Evolutionary conservation across 2,329 filamentous ascomycete species (phyloP).

Genomic region (Dothideomycetes sp.): DNA sequence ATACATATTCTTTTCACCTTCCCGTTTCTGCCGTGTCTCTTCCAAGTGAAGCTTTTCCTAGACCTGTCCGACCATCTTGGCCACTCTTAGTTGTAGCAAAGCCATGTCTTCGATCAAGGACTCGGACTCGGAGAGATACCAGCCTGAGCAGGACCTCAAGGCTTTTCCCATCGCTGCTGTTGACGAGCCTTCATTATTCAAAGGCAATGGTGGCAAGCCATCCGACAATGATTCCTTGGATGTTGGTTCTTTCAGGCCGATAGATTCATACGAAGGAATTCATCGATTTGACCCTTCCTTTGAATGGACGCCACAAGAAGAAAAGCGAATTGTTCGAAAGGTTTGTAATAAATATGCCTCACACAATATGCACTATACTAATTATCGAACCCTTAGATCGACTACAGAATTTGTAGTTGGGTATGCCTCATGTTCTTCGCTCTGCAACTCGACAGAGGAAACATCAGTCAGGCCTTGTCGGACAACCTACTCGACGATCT

Average conservation of each 20-base stretch:
- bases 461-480: constrained; percentile 43
- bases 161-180: constrained; percentile 10
- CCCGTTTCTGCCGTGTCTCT: neutral
- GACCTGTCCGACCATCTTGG: too few relatives aligned
- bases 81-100: too few relatives aligned
- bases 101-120: too few relatives aligned
- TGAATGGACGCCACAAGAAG: constrained; percentile 46
- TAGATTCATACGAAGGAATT: constrained; percentile 46
- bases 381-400: constrained; percentile 32
- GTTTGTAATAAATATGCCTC: constrained; percentile 28
- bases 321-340: constrained; percentile 43
- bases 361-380: neutral
- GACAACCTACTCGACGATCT: constrained; percentile 50
- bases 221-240: constrained; percentile 26
- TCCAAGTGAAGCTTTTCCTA: neutral
- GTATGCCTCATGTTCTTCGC: constrained; percentile 45
- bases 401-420: constrained; percentile 40
- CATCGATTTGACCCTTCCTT: constrained; percentile 49
- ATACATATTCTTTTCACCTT: neutral
- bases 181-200: constrained; percentile 12
- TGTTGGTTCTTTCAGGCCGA: constrained; percentile 37
- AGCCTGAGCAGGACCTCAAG: constrained; percentile 8
- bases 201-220: constrained; percentile 16
- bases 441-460: constrained; percentile 42
- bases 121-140: too few relatives aligned